A percentile compares a stretch with the other conserved stretches of the same genome.
phyloP scores from a whole-genome alignment of 345 rosid genomes.

The Euphorbia pulcherrima region DNA sequence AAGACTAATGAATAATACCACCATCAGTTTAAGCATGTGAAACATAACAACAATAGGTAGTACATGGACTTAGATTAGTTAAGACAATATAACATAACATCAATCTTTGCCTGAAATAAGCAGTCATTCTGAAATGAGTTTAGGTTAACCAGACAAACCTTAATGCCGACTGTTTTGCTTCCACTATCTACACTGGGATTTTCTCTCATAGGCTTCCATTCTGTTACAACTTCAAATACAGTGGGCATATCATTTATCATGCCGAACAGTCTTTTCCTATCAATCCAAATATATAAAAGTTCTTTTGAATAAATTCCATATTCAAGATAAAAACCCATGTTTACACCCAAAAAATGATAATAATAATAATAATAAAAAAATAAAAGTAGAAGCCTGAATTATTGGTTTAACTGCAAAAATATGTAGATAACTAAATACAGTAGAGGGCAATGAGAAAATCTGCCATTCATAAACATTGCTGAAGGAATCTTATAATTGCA shows the following conservation, averaged over 20 bases:
- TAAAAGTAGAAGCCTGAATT: neutral
- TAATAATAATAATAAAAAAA: neutral
- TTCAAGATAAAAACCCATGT: conserved; percentile 5
- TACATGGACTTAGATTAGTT: too few species aligned
- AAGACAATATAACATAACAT: neutral
- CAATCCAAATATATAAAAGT: conserved; percentile 6
- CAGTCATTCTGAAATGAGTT: neutral
- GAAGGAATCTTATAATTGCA: neutral
- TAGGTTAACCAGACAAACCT: conserved; percentile 50
- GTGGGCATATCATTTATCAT: conserved; percentile 89
- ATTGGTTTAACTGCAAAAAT: neutral
- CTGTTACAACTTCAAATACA: conserved; percentile 90
- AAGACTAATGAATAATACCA: too few species aligned
- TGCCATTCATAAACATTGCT: too few species aligned
- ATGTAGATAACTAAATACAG: too few species aligned
- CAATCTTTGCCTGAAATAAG: neutral
- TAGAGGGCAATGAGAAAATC: too few species aligned
- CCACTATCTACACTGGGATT: conserved; percentile 81
- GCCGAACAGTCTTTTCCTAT: conserved; percentile 89
- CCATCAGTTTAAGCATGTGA: too few species aligned
- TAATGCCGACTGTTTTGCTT: conserved; percentile 77
- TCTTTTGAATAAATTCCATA: neutral
- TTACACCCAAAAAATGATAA: neutral
- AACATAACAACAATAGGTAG: too few species aligned
- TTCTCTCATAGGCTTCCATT: conserved; percentile 77